phyloP scores from a whole-genome alignment of 768 basidiomycete genomes.

The Macrolepiota fuliginosa region DNA sequence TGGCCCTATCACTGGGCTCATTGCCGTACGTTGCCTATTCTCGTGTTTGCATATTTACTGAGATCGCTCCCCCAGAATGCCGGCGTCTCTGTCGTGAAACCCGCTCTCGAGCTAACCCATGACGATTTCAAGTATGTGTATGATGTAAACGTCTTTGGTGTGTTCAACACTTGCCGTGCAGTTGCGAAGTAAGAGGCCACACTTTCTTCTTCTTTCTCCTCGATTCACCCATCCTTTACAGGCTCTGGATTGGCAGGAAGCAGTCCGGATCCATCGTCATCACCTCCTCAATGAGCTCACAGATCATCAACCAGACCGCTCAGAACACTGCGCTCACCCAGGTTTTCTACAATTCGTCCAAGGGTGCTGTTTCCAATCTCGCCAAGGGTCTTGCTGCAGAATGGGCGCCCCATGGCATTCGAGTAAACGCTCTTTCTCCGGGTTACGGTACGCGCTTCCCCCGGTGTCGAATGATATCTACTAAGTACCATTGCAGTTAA shows the following conservation, averaged over 20 bases:
- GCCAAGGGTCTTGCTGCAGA: slow-evolving; percentile 59
- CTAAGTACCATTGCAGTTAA: slow-evolving; percentile 33
- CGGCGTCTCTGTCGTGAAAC: slow-evolving; percentile 61
- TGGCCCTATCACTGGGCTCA: slow-evolving; percentile 47
- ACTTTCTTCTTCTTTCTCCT: not conserved
- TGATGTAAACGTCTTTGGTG: slow-evolving; percentile 62
- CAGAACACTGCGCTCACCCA: slow-evolving; percentile 50
- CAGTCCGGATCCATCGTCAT: slow-evolving; percentile 56
- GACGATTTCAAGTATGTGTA: slow-evolving; percentile 57
- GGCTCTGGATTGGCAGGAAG: slow-evolving; percentile 41
- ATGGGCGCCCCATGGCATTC: slow-evolving; percentile 52
- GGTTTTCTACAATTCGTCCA: slow-evolving; percentile 67
- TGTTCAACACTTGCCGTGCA: slow-evolving; percentile 61
- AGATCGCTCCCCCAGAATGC: slow-evolving; percentile 41
- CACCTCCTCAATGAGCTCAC: slow-evolving; percentile 64
- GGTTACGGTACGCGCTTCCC: slow-evolving; percentile 44
- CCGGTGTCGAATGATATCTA: not conserved
- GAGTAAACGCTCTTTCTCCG: slow-evolving; percentile 61
- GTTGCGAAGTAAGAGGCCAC: slow-evolving; percentile 44
- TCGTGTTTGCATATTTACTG: not conserved
- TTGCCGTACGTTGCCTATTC: slow-evolving; percentile 40
- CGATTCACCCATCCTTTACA: slow-evolving; percentile 15
- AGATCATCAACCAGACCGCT: slow-evolving; percentile 54
- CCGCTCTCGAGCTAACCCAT: slow-evolving; percentile 50
- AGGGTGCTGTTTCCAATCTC: slow-evolving; percentile 60